phyloP scores from a whole-genome alignment of 1,139 yeast genomes.

The Pichia inconspicua region DNA sequence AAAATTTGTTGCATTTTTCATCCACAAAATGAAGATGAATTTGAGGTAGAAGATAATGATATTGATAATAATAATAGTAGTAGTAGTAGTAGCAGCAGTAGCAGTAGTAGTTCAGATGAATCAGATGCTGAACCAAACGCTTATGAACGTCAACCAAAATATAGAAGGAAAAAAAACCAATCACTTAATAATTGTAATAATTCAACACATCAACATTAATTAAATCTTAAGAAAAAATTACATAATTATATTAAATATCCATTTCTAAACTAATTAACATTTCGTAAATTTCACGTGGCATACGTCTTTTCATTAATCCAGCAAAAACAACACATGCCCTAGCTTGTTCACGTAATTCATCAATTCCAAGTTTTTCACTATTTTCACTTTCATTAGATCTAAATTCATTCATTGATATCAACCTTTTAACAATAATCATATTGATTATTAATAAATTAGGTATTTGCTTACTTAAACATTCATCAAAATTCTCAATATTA shows the following conservation, averaged over 20 bases:
- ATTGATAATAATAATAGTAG: conserved; percentile 19
- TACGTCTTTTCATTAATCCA: conserved; percentile 89
- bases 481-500: conserved; percentile 55
- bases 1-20: conserved; percentile 95
- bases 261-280: conserved; percentile 67
- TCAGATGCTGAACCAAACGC: conserved; percentile 49
- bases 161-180: conserved; percentile 30
- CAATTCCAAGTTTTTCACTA: conserved; percentile 32
- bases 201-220: conserved; percentile 2
- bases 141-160: conserved; percentile 66
- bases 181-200: background rate
- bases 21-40: conserved; percentile 67
- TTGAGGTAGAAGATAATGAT: conserved; percentile 30
- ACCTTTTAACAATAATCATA: conserved; percentile 66
- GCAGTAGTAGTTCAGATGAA: conserved; percentile 21
- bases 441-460: conserved; percentile 75
- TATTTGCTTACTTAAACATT: conserved; percentile 66
- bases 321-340: conserved; percentile 90
- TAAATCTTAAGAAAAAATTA: too few species aligned
- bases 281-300: conserved; percentile 88
- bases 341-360: conserved; percentile 56
- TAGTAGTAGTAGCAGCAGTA: background rate
- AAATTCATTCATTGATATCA: conserved; percentile 11
- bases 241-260: conserved; percentile 24
- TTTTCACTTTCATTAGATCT: conserved; percentile 7